phyloP scores from a whole-genome alignment of 1,284 basidiomycete genomes.

The Schizophyllum commune region DNA sequence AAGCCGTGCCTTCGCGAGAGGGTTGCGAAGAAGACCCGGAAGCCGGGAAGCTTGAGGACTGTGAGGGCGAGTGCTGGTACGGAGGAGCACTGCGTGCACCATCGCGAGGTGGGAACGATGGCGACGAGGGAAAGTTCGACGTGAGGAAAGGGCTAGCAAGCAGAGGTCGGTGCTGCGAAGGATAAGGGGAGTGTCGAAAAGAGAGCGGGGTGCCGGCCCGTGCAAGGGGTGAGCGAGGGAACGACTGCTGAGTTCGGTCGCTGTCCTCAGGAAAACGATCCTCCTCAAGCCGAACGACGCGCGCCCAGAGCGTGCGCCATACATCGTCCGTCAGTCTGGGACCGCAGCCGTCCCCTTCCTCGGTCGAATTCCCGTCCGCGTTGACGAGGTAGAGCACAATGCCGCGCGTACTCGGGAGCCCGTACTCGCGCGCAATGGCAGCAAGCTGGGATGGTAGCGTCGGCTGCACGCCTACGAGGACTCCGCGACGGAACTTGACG shows the following conservation, averaged over 20 bases:
- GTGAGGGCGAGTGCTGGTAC: constrained; percentile 33
- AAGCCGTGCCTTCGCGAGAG: constrained; percentile 16
- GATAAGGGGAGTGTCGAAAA: constrained; percentile 33
- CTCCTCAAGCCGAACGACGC: constrained; percentile 62
- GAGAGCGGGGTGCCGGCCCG: too few relatives aligned
- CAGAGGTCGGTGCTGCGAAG: constrained; percentile 16
- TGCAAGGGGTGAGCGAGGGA: constrained; percentile 32
- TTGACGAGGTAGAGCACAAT: constrained; percentile 67
- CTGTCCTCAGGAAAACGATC: constrained; percentile 22
- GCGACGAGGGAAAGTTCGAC: constrained; percentile 37
- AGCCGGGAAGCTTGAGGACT: constrained; percentile 19
- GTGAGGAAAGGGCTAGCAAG: too few relatives aligned
- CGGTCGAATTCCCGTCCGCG: constrained; percentile 14
- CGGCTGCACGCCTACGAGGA: constrained; percentile 64
- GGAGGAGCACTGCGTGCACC: constrained; percentile 37
- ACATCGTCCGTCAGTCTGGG: constrained; percentile 76
- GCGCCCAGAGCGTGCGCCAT: constrained; percentile 75
- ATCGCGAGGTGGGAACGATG: constrained; percentile 28
- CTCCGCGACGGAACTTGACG: constrained; percentile 67
- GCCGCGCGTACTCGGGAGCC: constrained; percentile 71
- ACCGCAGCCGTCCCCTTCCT: constrained; percentile 50
- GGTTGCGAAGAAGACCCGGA: constrained; percentile 6
- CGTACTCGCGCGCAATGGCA: constrained; percentile 85
- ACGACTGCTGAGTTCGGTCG: too few relatives aligned
- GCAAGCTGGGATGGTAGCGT: constrained; percentile 63